These are phyloP conservation scores for Xanthoconium stramineum DNA, from an alignment of 768 basidiomycete genomes.

Conservation along the genomic window DNA sequence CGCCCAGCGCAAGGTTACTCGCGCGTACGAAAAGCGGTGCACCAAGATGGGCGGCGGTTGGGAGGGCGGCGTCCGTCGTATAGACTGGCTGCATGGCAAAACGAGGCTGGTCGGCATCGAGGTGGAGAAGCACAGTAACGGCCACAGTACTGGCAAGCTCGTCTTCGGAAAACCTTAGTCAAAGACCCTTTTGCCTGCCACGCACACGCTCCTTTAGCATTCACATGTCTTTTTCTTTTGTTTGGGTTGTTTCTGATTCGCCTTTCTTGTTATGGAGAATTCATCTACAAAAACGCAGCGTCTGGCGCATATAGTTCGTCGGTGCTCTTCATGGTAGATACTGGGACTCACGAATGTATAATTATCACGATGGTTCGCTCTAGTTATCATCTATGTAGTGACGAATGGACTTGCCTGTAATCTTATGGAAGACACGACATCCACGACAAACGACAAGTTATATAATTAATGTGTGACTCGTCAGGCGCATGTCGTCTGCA, in stretches of 20 bases:
- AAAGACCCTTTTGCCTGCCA: background rate
- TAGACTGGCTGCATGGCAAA: slow-evolving; percentile 66
- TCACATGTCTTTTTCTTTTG: background rate
- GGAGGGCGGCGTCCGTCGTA: slow-evolving; percentile 63
- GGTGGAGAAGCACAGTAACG: slow-evolving; percentile 43
- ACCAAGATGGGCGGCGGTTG: slow-evolving; percentile 61
- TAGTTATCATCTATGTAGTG: slow-evolving; percentile 15
- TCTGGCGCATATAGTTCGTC: slow-evolving; percentile 15
- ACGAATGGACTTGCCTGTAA: slow-evolving; percentile 20
- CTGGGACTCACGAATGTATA: slow-evolving; percentile 20
- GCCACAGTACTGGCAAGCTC: slow-evolving; percentile 43
- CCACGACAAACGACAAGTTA: no score
- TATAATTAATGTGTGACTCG: no score
- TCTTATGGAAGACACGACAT: slow-evolving; percentile 2
- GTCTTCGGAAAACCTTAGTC: slow-evolving; percentile 44
- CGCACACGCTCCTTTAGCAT: slow-evolving; percentile 4
- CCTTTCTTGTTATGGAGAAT: no score
- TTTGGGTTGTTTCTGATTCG: background rate
- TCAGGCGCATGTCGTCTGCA: no score
- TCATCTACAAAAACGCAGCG: background rate
- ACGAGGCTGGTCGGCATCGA: slow-evolving; percentile 60
- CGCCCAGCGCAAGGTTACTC: slow-evolving; percentile 55
- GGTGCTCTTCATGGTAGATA: slow-evolving; percentile 11
- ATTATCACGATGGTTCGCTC: slow-evolving; percentile 10
- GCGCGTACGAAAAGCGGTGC: slow-evolving; percentile 63